These are phyloP conservation scores for Spatholobus suberectus DNA, from an alignment of 306 rosid genomes.

Conservation along the genomic window DNA sequence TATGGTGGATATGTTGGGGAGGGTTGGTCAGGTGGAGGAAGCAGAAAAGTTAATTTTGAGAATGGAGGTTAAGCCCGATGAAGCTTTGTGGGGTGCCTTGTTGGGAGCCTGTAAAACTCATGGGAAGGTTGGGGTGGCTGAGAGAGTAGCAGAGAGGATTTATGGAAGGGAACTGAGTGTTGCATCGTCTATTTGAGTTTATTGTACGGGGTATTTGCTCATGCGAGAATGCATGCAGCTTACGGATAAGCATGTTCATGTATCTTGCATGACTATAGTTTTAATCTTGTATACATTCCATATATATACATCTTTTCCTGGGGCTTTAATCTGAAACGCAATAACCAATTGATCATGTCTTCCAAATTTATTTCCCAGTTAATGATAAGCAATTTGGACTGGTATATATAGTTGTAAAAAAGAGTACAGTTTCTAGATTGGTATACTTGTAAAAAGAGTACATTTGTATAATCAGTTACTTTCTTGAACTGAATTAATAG, in stretches of 20 bases:
- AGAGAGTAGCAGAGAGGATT: slow-evolving; percentile 55
- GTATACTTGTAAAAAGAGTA: neutral
- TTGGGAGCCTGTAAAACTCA: slow-evolving; percentile 69
- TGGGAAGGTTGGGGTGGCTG: slow-evolving; percentile 69
- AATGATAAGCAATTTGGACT: neutral
- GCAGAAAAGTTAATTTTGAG: slow-evolving; percentile 62
- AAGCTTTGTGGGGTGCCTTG: slow-evolving; percentile 61
- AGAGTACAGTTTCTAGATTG: neutral
- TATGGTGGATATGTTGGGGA: slow-evolving; percentile 87
- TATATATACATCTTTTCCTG: no score
- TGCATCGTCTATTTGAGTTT: slow-evolving; percentile 32
- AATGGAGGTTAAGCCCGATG: slow-evolving; percentile 67
- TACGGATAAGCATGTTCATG: neutral
- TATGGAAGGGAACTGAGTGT: slow-evolving; percentile 36
- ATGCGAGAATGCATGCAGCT: neutral
- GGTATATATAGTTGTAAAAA: neutral
- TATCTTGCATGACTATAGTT: neutral
- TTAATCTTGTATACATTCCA: neutral
- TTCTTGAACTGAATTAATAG: slow-evolving; percentile 21
- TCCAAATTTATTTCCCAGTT: neutral
- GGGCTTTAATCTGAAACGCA: no score
- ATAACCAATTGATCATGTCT: neutral
- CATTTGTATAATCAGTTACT: slow-evolving; percentile 10
- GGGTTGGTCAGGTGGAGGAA: slow-evolving; percentile 72
- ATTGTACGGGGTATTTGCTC: neutral